Evolutionary conservation across 495 filamentous ascomycete species (phyloP), one percentile per base, ranked within the genome.

Genomic region (Penicillium paxilli): DNA sequence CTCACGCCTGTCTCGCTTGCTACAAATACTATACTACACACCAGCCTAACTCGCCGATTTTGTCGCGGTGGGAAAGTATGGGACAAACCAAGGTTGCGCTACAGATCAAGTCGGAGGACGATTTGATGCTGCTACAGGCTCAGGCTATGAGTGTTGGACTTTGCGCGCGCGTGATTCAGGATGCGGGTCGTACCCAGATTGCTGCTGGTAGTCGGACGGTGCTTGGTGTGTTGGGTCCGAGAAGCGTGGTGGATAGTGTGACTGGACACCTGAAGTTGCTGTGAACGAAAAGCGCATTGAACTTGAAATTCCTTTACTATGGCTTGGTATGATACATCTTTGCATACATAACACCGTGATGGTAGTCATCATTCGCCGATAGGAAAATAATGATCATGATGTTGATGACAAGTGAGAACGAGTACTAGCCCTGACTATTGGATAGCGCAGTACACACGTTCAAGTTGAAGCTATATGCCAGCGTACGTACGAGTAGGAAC

Each of bases 171-270:
- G 84, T 96, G 26, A 91, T 98, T 45, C 83, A 88, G 61, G 94
- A 98, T 79, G 94, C 94, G n/a, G 94, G 94, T 22, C 81, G 94
- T 51, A 98, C 94, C 25, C 95, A 98, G 83, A 96, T 98, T 72
- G 92, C 87, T n/a, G 83, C 84, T 37, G 92, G 95, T 16, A 95
- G 89, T 64, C 80, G 87, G 63, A 98, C 94, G 4, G 94, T 98
- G 26, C 77, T 97, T 33, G 94, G 95, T 4, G 80, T 98, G 54
- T 85, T 96, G 32, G 94, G 87, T 6, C 95, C 93, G 17, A 92
- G 89, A 80, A 88, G 87, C 58, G 73, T 92, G 45, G 83, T 98
- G 16, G 88, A 98, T 73, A 67, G 83, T 58, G 88, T 98, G 45
- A 96, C 94, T 5, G 91, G 94, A 4, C 77, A 84, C 53, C 75